Conservation (phyloP, 176 grass and related monocot species). For the Eleusine indica region DNA sequence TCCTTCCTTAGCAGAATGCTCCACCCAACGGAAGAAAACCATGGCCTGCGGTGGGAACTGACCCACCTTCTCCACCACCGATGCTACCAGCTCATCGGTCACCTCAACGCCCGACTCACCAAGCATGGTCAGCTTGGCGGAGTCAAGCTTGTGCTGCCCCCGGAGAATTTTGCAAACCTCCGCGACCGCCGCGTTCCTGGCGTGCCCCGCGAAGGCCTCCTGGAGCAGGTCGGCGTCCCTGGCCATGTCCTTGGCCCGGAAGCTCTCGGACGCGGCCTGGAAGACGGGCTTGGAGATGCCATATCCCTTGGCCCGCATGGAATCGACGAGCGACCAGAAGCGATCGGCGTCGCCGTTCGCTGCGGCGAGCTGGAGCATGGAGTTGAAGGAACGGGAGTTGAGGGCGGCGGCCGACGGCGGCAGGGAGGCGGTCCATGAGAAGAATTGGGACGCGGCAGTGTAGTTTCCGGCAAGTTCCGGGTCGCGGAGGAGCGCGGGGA, state of each 20-base stretch:
- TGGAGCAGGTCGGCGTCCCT: conserved; percentile 63
- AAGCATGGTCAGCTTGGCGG: conserved; percentile 40
- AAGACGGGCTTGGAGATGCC: conserved; percentile 64
- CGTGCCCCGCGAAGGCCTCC: conserved; percentile 42
- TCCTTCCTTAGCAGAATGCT: conserved; percentile 37
- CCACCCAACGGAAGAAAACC: conserved; percentile 72
- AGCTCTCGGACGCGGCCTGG: conserved; percentile 56
- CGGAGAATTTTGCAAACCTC: conserved; percentile 57
- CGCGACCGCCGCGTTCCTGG: conserved; percentile 44
- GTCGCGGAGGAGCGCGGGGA: conserved; percentile 52
- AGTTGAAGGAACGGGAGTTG: conserved; percentile 67
- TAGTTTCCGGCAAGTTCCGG: conserved; percentile 50
- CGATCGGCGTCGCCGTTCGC: conserved; percentile 48
- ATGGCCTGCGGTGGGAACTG: conserved; percentile 50
- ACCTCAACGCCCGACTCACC: conserved; percentile 36
- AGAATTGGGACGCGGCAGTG: conserved; percentile 54
- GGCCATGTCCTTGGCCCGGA: conserved; percentile 42
- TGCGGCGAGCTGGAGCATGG: conserved; percentile 68
- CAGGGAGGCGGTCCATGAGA: conserved; percentile 54
- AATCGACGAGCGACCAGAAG: conserved; percentile 61
- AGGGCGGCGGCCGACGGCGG: conserved; percentile 12
- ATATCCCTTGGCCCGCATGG: conserved; percentile 69
- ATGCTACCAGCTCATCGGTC: conserved; percentile 53
- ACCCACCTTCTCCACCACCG: conserved; percentile 58
- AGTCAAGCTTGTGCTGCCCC: conserved; percentile 39